These are phyloP conservation scores for Kwoniella sp. DNA, from an alignment of 768 basidiomycete species.

Conservation along the genomic window DNA sequence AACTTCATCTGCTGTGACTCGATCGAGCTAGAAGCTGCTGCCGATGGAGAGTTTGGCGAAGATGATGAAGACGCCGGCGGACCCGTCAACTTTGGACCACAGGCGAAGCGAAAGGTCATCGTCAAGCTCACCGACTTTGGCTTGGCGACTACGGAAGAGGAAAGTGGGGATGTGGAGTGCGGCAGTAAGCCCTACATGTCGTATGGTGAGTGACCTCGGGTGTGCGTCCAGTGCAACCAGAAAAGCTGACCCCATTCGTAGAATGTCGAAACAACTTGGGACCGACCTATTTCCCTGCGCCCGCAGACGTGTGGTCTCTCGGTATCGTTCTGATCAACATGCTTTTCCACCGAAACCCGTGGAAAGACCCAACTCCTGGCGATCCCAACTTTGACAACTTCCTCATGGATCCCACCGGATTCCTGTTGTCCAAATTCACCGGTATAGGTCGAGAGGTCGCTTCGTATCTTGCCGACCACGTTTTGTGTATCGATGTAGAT, in stretches of 20 bases:
- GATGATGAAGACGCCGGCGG: conserved; percentile 52
- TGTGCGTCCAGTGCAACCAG: neutral
- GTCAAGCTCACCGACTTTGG: conserved; percentile 98
- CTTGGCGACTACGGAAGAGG: conserved; percentile 81
- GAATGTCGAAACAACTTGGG: conserved; percentile 98
- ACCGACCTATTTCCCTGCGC: conserved; percentile 88
- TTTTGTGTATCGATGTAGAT: conserved; percentile 76
- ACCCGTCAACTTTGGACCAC: conserved; percentile 58
- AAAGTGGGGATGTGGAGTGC: conserved; percentile 95
- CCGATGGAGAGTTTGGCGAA: conserved; percentile 51
- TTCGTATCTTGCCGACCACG: conserved; percentile 76
- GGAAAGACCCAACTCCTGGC: conserved; percentile 88
- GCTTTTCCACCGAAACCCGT: conserved; percentile 97
- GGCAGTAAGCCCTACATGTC: conserved; percentile 99
- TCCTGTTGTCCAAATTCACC: conserved; percentile 85
- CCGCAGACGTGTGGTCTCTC: conserved; percentile 98
- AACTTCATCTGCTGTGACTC: conserved; percentile 63
- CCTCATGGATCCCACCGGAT: conserved; percentile 73
- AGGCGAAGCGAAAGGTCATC: conserved; percentile 76
- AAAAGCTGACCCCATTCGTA: conserved; percentile 49
- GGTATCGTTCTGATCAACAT: conserved; percentile 99
- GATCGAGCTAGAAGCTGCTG: conserved; percentile 46
- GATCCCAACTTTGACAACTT: conserved; percentile 76
- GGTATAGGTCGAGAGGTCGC: conserved; percentile 70
- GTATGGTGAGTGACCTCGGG: conserved; percentile 70